Evolutionary conservation across 129 eudicot species (phyloP).

Genomic region (Lactuca sativa): DNA sequence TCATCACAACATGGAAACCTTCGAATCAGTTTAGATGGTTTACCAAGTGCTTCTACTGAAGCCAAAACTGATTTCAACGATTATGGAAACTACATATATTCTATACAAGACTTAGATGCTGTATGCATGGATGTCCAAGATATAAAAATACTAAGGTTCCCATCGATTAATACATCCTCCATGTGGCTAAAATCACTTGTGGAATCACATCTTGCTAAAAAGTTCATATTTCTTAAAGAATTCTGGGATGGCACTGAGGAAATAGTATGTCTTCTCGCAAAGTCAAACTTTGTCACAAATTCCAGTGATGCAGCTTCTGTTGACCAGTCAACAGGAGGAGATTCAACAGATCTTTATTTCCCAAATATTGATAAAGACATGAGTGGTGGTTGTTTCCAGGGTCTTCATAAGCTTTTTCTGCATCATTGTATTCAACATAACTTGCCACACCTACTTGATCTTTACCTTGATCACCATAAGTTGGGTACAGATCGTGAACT

Average conservation of each 20-base stretch:
- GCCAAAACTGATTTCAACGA: conserved; percentile 48
- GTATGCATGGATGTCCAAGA: conserved; percentile 70
- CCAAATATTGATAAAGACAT: conserved; percentile 32
- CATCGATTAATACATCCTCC: conserved; percentile 60
- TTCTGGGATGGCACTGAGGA: conserved; percentile 75
- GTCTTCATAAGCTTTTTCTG: conserved; percentile 78
- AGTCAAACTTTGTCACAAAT: conserved; percentile 58
- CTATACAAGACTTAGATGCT: conserved; percentile 81
- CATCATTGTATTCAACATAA: conserved; percentile 72
- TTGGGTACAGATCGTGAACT: conserved; percentile 59
- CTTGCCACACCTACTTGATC: conserved; percentile 82
- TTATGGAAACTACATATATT: conserved; percentile 51
- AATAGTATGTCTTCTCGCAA: conserved; percentile 65
- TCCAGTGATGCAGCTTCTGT: conserved; percentile 23
- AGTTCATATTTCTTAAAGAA: conserved; percentile 68
- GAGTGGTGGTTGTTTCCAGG: conserved; percentile 49
- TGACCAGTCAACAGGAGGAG: conserved; percentile 45
- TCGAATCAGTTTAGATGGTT: conserved; percentile 72
- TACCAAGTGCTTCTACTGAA: conserved; percentile 53
- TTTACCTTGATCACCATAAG: conserved; percentile 90
- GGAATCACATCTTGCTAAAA: conserved; percentile 72
- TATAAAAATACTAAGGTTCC: conserved; percentile 50
- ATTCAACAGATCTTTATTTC: conserved; percentile 39
- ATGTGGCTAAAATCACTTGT: conserved; percentile 69
- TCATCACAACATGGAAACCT: conserved; percentile 59